Percentiles rank a stretch among this genome's conserved stretches.
phyloP scores from a whole-genome alignment of 1,284 basidiomycete species.

The Cryptococcus wingfieldii region DNA sequence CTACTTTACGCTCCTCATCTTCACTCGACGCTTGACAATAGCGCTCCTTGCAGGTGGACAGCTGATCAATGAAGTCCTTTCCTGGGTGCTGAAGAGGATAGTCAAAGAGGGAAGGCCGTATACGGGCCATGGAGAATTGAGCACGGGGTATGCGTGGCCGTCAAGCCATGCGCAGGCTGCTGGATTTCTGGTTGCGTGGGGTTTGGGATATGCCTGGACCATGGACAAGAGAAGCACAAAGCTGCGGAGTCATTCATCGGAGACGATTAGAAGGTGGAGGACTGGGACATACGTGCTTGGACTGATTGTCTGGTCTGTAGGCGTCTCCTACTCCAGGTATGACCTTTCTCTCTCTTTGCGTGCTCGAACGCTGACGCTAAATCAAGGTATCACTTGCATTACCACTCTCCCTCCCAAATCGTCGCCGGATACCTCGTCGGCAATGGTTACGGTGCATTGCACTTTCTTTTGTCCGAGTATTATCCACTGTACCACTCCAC shows the following conservation, averaged over 20 bases:
- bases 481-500: slow-evolving; percentile 26
- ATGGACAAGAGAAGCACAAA: slow-evolving; percentile 7
- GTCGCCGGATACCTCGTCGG: slow-evolving; percentile 37
- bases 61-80: slow-evolving; percentile 39
- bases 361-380: neutral
- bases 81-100: slow-evolving; percentile 32
- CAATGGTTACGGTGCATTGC: slow-evolving; percentile 21
- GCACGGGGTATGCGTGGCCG: slow-evolving; percentile 47
- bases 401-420: slow-evolving; percentile 42
- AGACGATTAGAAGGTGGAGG: slow-evolving; percentile 16
- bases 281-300: slow-evolving; percentile 34
- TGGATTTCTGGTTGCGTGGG: slow-evolving; percentile 42
- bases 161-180: slow-evolving; percentile 46
- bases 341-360: neutral
- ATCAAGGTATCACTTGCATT: slow-evolving; percentile 40
- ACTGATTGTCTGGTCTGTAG: slow-evolving; percentile 36
- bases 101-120: slow-evolving; percentile 34
- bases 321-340: slow-evolving; percentile 45
- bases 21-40: slow-evolving; percentile 38
- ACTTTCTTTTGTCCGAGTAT: slow-evolving; percentile 36
- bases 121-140: slow-evolving; percentile 29
- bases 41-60: slow-evolving; percentile 35
- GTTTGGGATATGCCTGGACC: slow-evolving; percentile 29
- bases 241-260: neutral
- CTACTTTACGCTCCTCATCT: slow-evolving; percentile 44